Evolutionary conservation across 2,329 filamentous ascomycete species (phyloP).

Genomic region (Thermochaetoides dissita): DNA sequence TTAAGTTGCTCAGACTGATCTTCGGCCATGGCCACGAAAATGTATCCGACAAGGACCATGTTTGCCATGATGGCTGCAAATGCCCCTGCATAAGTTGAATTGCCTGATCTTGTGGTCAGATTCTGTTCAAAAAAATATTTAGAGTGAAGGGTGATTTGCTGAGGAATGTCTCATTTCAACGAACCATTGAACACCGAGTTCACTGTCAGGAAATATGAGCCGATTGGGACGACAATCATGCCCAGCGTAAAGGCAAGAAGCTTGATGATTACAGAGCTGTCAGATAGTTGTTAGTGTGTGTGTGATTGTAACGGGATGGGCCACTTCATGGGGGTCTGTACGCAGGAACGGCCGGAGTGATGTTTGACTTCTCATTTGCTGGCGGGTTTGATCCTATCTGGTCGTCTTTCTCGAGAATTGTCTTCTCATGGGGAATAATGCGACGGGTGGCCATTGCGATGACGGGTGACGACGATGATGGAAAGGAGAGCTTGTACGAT

Average conservation of each 20-base stretch:
- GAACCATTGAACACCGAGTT: constrained; percentile 64
- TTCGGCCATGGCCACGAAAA: constrained; percentile 82
- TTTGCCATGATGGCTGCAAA: constrained; percentile 83
- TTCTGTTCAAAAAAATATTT: neutral
- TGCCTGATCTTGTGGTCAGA: constrained; percentile 34
- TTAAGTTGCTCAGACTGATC: constrained; percentile 44
- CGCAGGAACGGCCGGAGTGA: constrained; percentile 70
- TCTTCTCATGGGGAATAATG: constrained; percentile 52
- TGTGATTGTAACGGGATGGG: neutral
- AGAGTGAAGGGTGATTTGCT: neutral
- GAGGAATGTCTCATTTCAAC: constrained; percentile 6
- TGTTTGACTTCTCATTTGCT: constrained; percentile 49
- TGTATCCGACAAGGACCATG: constrained; percentile 76
- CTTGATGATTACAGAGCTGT: constrained; percentile 73
- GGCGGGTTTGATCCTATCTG: constrained; percentile 24
- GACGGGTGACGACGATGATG: neutral
- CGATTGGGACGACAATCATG: constrained; percentile 79
- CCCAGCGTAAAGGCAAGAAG: constrained; percentile 79
- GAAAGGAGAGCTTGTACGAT: neutral
- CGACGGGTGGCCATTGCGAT: constrained; percentile 55
- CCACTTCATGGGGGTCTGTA: constrained; percentile 25
- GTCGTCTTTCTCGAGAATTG: constrained; percentile 47
- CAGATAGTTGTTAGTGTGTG: neutral
- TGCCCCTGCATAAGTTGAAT: constrained; percentile 74
- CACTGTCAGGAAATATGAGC: constrained; percentile 74